Conservation (phyloP, 306 rosid species). For the Casuarina glauca region DNA sequence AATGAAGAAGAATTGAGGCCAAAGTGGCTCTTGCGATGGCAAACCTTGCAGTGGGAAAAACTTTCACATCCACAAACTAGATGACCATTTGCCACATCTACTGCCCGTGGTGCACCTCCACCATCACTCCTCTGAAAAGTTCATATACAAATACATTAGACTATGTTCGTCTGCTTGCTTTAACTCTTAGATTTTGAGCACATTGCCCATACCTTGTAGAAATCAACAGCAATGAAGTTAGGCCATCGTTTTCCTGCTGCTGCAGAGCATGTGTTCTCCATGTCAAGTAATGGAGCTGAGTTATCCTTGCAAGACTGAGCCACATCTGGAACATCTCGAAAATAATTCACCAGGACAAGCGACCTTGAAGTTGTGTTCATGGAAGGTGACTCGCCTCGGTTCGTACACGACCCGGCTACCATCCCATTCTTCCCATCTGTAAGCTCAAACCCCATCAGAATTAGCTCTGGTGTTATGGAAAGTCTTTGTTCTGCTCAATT, state of each 20-base stretch:
- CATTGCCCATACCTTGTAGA: constrained; percentile 53
- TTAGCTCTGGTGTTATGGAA: constrained; percentile 1
- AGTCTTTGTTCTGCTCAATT: background rate
- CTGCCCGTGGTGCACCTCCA: constrained; percentile 66
- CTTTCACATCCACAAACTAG: constrained; percentile 67
- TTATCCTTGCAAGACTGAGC: constrained; percentile 65
- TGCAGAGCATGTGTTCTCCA: constrained; percentile 60
- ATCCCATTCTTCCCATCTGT: constrained; percentile 73
- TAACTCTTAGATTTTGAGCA: background rate
- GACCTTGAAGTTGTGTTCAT: constrained; percentile 65
- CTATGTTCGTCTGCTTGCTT: background rate
- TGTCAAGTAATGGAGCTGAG: constrained; percentile 64
- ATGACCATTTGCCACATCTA: constrained; percentile 65
- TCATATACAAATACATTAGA: background rate
- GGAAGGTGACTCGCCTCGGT: constrained; percentile 56
- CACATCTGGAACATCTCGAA: constrained; percentile 42
- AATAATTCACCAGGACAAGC: constrained; percentile 65
- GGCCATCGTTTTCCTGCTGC: constrained; percentile 78
- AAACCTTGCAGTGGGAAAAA: constrained; percentile 67
- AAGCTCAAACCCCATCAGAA: constrained; percentile 6
- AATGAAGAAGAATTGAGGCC: background rate
- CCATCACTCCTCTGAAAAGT: constrained; percentile 73
- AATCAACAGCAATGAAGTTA: constrained; percentile 84
- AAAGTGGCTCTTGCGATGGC: constrained; percentile 4
- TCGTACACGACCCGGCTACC: constrained; percentile 68